Base-by-base conservation (phyloP, 495 filamentous ascomycete species). In the Hypoxylon subgilvum region DNA sequence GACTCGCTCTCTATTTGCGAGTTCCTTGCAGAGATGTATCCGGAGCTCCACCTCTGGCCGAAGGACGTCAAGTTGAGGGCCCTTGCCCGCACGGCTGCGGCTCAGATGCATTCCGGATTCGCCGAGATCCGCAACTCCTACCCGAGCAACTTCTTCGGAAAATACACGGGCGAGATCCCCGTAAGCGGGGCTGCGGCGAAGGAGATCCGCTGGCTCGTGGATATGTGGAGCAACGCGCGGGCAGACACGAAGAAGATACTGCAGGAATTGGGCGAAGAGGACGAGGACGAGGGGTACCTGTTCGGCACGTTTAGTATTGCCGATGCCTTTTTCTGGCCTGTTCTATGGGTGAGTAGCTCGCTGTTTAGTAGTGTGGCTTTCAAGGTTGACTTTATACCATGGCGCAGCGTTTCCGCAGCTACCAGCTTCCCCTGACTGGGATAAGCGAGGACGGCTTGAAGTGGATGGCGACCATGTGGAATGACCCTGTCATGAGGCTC, bases 31-130 rank as follows among this genome's bases (percentile, higher is more conserved):
- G 81, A 83, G 40, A 62, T 62, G 1, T 51, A 78, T 57, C 78
- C 79, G 0, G 58, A 74, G 6, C 67, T 74, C 8, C 30, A 43
- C 25, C 69, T 82, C 2, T 84, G 79, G 73, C 83, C 83, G 0
- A 27, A 61, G 17, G 77, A 77, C 47, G 51, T 50, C 7, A 57
- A 56, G 7, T 72, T 83, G 6, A 68, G 81, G 51, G 79, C 79
- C 0, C 68, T 80, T 10, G 82, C 82, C 5, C 72, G 81, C 27
- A 73, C 71, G 14, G 79, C 79, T 4, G 72, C 70, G 2, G 77
- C 81, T 0, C 73, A 82, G 66, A 86, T 84, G 81, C 81, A 84
- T 57, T 75, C 82, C 1, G 72, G 76, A 18, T 86, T 86, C 62
- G 21, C 23, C 1, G 61, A 68, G 0, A 21, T 84, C 4, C 73